Evolutionary conservation across 805 yeast genomes (phyloP), one percentile per base, ranked within the genome.

Genomic region (Phaffomyces opuntiae): DNA sequence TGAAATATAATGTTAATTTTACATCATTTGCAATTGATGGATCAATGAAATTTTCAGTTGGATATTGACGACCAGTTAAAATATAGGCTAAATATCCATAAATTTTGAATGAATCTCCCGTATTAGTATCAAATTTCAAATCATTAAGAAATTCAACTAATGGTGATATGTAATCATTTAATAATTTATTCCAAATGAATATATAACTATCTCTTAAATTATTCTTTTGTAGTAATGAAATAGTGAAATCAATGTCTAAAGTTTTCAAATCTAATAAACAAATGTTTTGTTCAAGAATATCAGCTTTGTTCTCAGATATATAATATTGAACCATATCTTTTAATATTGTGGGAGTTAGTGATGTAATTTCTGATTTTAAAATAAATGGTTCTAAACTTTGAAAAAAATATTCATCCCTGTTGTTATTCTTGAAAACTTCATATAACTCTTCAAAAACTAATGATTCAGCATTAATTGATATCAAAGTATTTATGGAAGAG

Each of bases 51-150:
- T 67, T 63, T 39, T 84, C 85, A 1, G 84, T 80, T 0, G 97
- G 97, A 59, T 81, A 91, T 48, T 81, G 83, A 45, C 93, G 69
- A 0, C 95, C 95, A 0, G 91, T 82, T 26, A 87, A 66, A 11
- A 81, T 66, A 55, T 78, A 84, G 0, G 88, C 74, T 49, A 90
- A 59, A 57, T 84, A 91, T 0, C 81, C 73, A 53, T 67, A 83
- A 2, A 79, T 66, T 50, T 69, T 70, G 32, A 51, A 50, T 2
- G 60, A 36, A 7, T 54, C 47, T 24, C 38, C 45, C n/a, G 8
- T 27, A n/a, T 29, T 36, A 7, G 40, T 36, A 9, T 12, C 39
- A 12, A 36, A 19, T 25, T 39, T 41, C 64, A 65, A 32, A 58
- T 67, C 40, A 47, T 64, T 56, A 5, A 82, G 52, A 26, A 83